Conservation (phyloP, 176 grass and related monocot genomes). For the Typha latifolia region DNA sequence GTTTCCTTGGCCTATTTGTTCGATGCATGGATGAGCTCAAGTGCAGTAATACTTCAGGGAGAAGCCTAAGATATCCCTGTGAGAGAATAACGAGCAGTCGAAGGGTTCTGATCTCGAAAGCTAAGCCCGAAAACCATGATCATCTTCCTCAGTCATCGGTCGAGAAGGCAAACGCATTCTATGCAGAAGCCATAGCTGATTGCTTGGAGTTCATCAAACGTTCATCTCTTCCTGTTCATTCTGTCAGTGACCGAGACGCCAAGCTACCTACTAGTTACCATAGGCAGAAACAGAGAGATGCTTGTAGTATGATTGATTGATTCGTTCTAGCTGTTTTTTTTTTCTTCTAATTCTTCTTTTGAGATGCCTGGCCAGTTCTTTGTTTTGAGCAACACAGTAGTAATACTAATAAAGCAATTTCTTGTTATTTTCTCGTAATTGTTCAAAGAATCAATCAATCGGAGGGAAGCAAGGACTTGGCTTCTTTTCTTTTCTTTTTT, state of each 20-base stretch:
- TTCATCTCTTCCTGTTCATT: conserved; percentile 18
- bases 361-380: too few species aligned
- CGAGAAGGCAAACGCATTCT: conserved; percentile 25
- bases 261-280: background rate
- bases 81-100: background rate
- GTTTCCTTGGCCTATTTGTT: background rate
- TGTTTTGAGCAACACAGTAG: too few species aligned
- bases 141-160: background rate
- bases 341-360: too few species aligned
- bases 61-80: background rate
- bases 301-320: background rate
- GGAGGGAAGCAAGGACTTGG: too few species aligned
- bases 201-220: conserved; percentile 62
- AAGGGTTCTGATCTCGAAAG: background rate
- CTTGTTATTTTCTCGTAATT: too few species aligned
- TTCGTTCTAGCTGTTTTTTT: too few species aligned
- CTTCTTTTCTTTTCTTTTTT: too few species aligned
- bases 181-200: conserved; percentile 47
- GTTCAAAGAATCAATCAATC: too few species aligned
- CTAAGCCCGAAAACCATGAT: background rate
- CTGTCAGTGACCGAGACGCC: conserved; percentile 1
- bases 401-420: too few species aligned
- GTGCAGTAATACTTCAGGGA: background rate
- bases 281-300: conserved; percentile 14
- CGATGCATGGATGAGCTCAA: background rate